Evolutionary conservation across 768 basidiomycete genomes (phyloP).

Genomic region (Plicaturopsis crispa): DNA sequence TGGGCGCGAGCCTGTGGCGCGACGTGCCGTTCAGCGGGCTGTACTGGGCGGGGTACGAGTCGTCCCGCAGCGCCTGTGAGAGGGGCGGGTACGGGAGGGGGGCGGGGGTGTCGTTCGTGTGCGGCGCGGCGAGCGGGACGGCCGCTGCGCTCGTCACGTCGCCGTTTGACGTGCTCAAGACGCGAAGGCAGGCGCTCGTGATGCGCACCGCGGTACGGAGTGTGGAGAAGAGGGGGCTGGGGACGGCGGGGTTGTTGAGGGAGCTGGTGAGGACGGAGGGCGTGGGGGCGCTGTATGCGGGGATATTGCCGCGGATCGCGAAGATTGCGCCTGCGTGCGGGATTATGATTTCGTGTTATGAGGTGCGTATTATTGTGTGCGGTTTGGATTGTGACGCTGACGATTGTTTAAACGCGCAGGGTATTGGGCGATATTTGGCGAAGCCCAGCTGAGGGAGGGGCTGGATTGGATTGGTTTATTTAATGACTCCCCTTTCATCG

Average conservation of each 20-base stretch:
- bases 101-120: constrained; percentile 71
- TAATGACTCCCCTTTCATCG: too few relatives aligned
- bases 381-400: background rate
- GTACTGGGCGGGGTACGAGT: constrained; percentile 96
- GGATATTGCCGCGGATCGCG: constrained; percentile 78
- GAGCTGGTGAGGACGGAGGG: constrained; percentile 80
- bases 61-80: constrained; percentile 59
- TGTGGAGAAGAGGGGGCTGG: too few relatives aligned
- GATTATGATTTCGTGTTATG: constrained; percentile 95
- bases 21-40: constrained; percentile 97
- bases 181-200: constrained; percentile 78
- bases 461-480: too few relatives aligned
- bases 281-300: constrained; percentile 68
- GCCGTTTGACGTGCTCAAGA: constrained; percentile 96
- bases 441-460: too few relatives aligned
- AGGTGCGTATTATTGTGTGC: constrained; percentile 42
- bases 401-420: constrained; percentile 26
- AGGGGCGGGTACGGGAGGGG: constrained; percentile 47
- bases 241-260: constrained; percentile 58
- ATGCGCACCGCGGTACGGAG: constrained; percentile 40
- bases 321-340: constrained; percentile 98
- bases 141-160: constrained; percentile 83
- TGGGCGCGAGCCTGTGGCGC: constrained; percentile 90
- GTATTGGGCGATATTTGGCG: constrained; percentile 48
- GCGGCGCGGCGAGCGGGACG: constrained; percentile 86